Percentiles rank a stretch among this genome's conserved stretches.
These are phyloP conservation scores for Nitzschia inconspicua DNA, from an alignment of 108 stramenopile species.

Conservation along the genomic window DNA sequence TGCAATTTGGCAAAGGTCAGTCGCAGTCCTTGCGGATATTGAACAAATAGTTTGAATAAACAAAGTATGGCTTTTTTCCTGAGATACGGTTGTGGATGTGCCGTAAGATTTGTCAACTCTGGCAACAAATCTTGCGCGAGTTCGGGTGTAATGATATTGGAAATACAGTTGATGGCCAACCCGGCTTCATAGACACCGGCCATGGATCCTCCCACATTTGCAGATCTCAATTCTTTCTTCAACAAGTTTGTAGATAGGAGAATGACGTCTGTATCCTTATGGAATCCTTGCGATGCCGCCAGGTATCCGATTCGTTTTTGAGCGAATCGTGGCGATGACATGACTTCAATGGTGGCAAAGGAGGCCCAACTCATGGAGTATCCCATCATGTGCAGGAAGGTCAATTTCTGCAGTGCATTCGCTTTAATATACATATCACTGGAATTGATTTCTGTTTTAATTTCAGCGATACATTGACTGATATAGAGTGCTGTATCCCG, in stretches of 20 bases:
- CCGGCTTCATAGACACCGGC: slow-evolving; percentile 91
- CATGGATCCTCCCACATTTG: slow-evolving; percentile 44
- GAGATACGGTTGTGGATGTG: slow-evolving; percentile 90
- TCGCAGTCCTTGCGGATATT: slow-evolving; percentile 98
- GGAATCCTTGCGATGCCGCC: slow-evolving; percentile 93
- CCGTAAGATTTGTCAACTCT: slow-evolving; percentile 81
- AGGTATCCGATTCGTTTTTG: slow-evolving; percentile 96
- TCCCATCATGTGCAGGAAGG: slow-evolving; percentile 98
- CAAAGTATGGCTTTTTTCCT: slow-evolving; percentile 96
- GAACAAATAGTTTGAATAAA: slow-evolving; percentile 95
- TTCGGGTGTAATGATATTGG: slow-evolving; percentile 96
- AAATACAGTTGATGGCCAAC: slow-evolving; percentile 94
- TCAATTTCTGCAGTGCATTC: slow-evolving; percentile 96
- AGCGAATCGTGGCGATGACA: slow-evolving; percentile 92
- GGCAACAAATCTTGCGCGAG: slow-evolving; percentile 89
- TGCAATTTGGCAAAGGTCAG: slow-evolving; percentile 93
- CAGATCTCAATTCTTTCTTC: slow-evolving; percentile 93
- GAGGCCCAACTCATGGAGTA: slow-evolving; percentile 96
- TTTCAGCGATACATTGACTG: slow-evolving; percentile 92
- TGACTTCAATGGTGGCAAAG: slow-evolving; percentile 94
- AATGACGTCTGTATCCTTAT: slow-evolving; percentile 93
- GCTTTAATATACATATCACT: slow-evolving; percentile 90
- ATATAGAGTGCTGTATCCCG: slow-evolving; percentile 93
- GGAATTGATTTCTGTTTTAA: slow-evolving; percentile 91
- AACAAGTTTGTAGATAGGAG: slow-evolving; percentile 96